Evolutionary conservation across 768 basidiomycete species (phyloP), one percentile per base, ranked within the genome.

Genomic region (Russula emetica): DNA sequence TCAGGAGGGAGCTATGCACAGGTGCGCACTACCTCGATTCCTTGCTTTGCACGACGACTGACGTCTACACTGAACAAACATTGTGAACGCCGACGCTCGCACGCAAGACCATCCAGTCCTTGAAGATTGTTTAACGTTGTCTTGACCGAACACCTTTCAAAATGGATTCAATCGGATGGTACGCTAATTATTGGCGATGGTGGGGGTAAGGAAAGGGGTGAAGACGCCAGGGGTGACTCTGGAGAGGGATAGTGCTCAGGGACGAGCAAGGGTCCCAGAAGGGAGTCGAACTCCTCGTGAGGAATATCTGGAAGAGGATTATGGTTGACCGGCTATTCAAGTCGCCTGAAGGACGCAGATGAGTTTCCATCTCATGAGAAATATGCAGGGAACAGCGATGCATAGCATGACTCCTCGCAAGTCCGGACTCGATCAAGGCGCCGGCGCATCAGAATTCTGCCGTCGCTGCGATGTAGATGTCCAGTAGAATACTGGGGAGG

Each of bases 281-380:
- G 76, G 3, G 86, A 82, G 45, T 93, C 85, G 69, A 93, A 92
- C 70, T 94, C 91, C 66, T 92, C 91, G 67, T 93, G 91, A 0
- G 89, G 88, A 66, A 92, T 83, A 66, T 93, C 92, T 0, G 90
- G 92, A 9, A 94, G 79, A 2, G 92, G 90, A 68, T 93, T 93
- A 74, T 94, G 90, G 73, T 94, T 91, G 68, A 86, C 45, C 83
- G 82, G 10, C 81, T 74, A 70, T 82, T 80, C 51, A 80, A 80
- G 63, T 88, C 82, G 44, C 77, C 85, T 87, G 65, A 4, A 53
- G 9, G 13, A 2, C 4, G 2, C 34, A 5, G n/a, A 30, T 59
- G 4, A 55, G 47, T 36, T 20, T 47, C 10, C 18, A 1, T 9
- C 13, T 34, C 0, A 4, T n/a, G 20, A 10, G n/a, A 42, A 44